Evolutionary conservation across 176 grass and related monocot species (phyloP).

Genomic region (Hyparrhenia diplandra): DNA sequence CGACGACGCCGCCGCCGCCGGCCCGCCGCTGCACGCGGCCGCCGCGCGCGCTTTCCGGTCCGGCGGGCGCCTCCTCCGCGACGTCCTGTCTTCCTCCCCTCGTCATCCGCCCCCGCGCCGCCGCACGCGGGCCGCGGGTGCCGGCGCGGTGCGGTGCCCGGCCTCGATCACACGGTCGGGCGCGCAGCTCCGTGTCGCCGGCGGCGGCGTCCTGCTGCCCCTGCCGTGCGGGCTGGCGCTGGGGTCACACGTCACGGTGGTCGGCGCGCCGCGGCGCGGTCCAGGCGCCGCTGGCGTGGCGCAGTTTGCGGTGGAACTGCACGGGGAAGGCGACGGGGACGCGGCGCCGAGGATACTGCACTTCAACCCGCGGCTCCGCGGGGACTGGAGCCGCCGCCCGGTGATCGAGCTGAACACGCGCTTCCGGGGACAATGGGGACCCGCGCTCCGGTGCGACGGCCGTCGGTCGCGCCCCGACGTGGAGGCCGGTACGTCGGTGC

Average conservation of each 20-base stretch:
- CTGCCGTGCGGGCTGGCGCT: constrained; percentile 73
- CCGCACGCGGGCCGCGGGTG: neutral
- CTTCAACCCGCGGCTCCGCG: constrained; percentile 74
- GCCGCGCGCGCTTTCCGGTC: constrained; percentile 20
- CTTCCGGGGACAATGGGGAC: constrained; percentile 85
- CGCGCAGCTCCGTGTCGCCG: neutral
- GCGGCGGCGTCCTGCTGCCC: constrained; percentile 10
- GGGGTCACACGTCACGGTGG: constrained; percentile 81
- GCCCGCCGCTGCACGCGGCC: constrained; percentile 13
- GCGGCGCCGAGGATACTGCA: constrained; percentile 68
- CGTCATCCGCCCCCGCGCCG: neutral
- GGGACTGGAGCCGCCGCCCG: constrained; percentile 72
- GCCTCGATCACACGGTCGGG: constrained; percentile 26
- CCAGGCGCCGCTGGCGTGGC: constrained; percentile 23
- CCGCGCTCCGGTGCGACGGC: constrained; percentile 76
- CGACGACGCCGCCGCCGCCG: neutral
- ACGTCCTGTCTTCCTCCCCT: neutral
- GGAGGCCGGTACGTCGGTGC: constrained; percentile 52
- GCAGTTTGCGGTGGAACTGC: constrained; percentile 80
- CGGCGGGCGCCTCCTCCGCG: constrained; percentile 33
- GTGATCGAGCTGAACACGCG: constrained; percentile 89
- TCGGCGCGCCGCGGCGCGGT: constrained; percentile 47
- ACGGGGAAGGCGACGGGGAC: constrained; percentile 54
- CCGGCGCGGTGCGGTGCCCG: constrained; percentile 33
- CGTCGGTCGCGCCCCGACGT: constrained; percentile 39